These are phyloP conservation scores for Haplosporangium sp. DNA, from an alignment of 371 early-diverging fungal species.

Conservation along the genomic window DNA sequence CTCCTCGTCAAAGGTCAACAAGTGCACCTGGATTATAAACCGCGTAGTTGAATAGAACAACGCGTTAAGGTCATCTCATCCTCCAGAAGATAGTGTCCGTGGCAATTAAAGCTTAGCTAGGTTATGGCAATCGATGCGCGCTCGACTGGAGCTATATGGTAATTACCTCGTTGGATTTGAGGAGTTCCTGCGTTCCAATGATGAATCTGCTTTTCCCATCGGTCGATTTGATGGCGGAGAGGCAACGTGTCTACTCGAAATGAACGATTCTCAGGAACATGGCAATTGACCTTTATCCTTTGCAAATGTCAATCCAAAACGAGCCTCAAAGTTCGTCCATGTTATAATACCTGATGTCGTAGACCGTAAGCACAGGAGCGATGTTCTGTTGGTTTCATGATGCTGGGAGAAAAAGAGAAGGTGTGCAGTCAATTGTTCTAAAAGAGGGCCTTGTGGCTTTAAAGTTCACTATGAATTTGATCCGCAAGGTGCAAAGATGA, in stretches of 20 bases:
- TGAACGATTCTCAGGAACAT: too few species aligned
- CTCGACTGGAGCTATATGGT: too few species aligned
- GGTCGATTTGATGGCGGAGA: conserved; percentile 71
- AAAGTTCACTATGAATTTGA: too few species aligned
- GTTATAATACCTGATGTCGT: conserved; percentile 68
- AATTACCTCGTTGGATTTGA: conserved; percentile 68
- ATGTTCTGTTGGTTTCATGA: conserved; percentile 47
- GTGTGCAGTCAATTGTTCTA: too few species aligned
- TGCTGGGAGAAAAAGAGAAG: not conserved
- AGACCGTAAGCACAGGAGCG: conserved; percentile 75
- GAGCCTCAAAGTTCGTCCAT: not conserved
- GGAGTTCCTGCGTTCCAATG: conserved; percentile 76
- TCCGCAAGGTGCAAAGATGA: not conserved
- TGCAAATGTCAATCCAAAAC: not conserved
- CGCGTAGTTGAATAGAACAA: not conserved
- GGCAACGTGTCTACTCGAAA: conserved; percentile 70
- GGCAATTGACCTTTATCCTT: too few species aligned
- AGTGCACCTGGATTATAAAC: conserved; percentile 24
- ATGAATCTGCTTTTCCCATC: conserved; percentile 78
- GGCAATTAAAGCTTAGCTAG: not conserved
- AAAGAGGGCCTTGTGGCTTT: too few species aligned
- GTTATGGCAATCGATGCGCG: not conserved
- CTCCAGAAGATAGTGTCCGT: not conserved
- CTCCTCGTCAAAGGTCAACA: conserved; percentile 43
- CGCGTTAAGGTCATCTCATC: not conserved